These are phyloP conservation scores for Polyplosphaeria fusca DNA, from an alignment of 495 filamentous ascomycete species.

Conservation along the genomic window DNA sequence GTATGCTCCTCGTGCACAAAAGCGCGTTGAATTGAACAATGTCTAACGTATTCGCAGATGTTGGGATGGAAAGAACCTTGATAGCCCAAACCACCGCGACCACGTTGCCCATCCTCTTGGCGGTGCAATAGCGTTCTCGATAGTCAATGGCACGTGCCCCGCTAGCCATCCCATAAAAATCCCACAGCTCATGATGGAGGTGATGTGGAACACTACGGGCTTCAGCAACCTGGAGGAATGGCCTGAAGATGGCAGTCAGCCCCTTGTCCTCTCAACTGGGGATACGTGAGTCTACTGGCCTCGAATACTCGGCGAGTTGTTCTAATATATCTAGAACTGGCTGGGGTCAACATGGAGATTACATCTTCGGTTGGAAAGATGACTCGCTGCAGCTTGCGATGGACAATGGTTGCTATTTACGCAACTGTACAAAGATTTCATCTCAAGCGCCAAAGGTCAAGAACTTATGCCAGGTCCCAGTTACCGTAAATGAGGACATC, in stretches of 20 bases:
- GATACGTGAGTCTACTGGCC: constrained; percentile 25
- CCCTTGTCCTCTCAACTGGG: constrained; percentile 22
- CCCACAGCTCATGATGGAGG: constrained; percentile 27
- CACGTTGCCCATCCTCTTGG: constrained; percentile 35
- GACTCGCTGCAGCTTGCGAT: constrained; percentile 9
- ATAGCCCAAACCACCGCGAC: constrained; percentile 48
- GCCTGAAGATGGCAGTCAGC: constrained; percentile 29
- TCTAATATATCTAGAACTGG: constrained; percentile 13
- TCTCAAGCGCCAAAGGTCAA: constrained; percentile 2
- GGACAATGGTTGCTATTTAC: constrained; percentile 30
- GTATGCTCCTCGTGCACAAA: constrained; percentile 5
- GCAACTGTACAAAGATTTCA: constrained; percentile 5
- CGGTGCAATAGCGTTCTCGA: constrained; percentile 11
- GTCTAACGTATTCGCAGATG: constrained; percentile 12
- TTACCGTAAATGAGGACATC: constrained; percentile 16
- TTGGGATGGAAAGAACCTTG: constrained; percentile 56
- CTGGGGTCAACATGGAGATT: constrained; percentile 46
- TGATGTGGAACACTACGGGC: constrained; percentile 17
- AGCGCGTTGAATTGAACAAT: neutral
- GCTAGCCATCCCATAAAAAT: constrained; percentile 23
- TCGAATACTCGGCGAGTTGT: neutral
- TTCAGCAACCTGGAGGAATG: constrained; percentile 26
- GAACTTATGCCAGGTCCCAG: constrained; percentile 18
- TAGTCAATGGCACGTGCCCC: constrained; percentile 26
- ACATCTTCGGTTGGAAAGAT: constrained; percentile 17